Conservation (phyloP, 495 filamentous ascomycete species). For the Trichodelitschia bisporula region DNA sequence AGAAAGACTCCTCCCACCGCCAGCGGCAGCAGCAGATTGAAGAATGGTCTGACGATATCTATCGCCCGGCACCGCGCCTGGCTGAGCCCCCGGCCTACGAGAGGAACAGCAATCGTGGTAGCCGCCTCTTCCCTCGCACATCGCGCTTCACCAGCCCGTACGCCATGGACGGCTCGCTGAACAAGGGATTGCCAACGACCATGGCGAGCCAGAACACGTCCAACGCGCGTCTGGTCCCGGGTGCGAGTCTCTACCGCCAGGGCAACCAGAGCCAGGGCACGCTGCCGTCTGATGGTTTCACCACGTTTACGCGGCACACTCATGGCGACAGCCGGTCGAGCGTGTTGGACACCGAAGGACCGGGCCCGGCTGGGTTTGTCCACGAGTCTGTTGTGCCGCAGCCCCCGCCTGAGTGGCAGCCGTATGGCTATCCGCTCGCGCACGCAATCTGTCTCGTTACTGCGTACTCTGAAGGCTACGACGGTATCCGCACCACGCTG, state of each 20-base stretch:
- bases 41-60: constrained; percentile 96
- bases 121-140: constrained; percentile 64
- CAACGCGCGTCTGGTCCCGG: constrained; percentile 42
- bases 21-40: constrained; percentile 85
- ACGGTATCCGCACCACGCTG: constrained; percentile 77
- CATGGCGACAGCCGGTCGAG: constrained; percentile 14
- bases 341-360: constrained; percentile 38
- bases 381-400: constrained; percentile 92
- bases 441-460: constrained; percentile 89
- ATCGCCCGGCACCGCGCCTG: constrained; percentile 63
- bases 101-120: constrained; percentile 29
- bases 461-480: constrained; percentile 88
- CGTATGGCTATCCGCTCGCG: constrained; percentile 83
- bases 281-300: constrained; percentile 22
- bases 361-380: constrained; percentile 79
- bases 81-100: constrained; percentile 36
- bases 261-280: constrained; percentile 41
- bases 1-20: constrained; percentile 28
- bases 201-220: constrained; percentile 94
- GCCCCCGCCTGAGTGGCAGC: constrained; percentile 91
- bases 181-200: constrained; percentile 45
- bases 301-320: too few species aligned
- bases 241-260: constrained; percentile 39
- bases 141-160: constrained; percentile 93
- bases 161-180: constrained; percentile 33